Evolutionary conservation across 495 filamentous ascomycete genomes (phyloP).

Genomic region (Aspergillus bertholletiae): DNA sequence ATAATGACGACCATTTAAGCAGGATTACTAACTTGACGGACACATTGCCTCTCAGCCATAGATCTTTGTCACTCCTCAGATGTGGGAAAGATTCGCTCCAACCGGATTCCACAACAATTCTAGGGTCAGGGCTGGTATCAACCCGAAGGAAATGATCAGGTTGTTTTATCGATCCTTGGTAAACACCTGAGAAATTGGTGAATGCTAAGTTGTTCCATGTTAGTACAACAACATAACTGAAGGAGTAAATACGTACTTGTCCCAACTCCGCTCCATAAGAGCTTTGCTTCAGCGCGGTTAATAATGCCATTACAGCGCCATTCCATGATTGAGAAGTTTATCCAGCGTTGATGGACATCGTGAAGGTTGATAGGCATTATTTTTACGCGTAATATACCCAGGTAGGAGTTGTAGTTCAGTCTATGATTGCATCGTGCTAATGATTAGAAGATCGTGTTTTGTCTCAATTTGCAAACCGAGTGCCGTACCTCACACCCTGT

Average conservation of each 20-base stretch:
- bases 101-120: constrained; percentile 1
- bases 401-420: background rate
- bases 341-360: constrained; percentile 4
- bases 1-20: background rate
- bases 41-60: background rate
- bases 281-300: background rate
- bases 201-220: constrained; percentile 2
- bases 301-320: background rate
- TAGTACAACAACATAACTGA: constrained; percentile 3
- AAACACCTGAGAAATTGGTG: background rate
- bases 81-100: constrained; percentile 1
- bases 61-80: background rate
- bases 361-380: constrained; percentile 4
- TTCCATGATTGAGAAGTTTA: background rate
- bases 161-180: constrained; percentile 1
- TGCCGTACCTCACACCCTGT: background rate
- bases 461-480: background rate
- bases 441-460: background rate
- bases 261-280: constrained; percentile 3
- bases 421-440: background rate
- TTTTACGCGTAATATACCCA: constrained; percentile 1
- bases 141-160: constrained; percentile 3
- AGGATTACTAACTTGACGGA: constrained; percentile 2
- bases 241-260: constrained; percentile 3
- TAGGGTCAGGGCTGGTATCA: background rate